Evolutionary conservation across 106 monocot species (phyloP), one percentile per base, ranked within the genome.

Genomic region (Chionographis japonica): DNA sequence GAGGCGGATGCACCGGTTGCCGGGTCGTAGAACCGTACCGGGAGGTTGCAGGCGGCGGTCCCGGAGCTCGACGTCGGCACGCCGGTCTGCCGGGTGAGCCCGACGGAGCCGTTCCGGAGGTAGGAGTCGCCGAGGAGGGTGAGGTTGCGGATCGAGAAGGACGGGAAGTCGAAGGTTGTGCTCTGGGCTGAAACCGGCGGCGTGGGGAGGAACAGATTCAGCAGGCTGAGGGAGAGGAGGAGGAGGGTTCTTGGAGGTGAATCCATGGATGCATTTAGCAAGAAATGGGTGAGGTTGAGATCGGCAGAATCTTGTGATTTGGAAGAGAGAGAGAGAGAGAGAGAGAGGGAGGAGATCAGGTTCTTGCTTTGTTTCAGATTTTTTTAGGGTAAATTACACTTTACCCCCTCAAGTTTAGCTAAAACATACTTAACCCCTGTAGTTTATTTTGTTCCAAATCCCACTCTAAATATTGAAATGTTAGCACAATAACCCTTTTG

Each of bases 101-200:
- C 79, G 16, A 90, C 50, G 56, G 84, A 56, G 63, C 73, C 78
- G 53, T 82, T 80, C 10, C 66, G 67, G 60, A 94, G 80, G 78
- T 75, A 87, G 56, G 89, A 65, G 76, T 87, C 90, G 0, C 94
- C 90, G 54, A 94, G 82, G 40, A 94, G 78, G 10, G 90, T 94
- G 56, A 94, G 76, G 73, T 85, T 90, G 38, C 68, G 75, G 67
- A 85, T 71, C 4, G 87, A 87, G 58, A 90, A 74, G 4, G 79
- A 56, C 2, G 72, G 40, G 62, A 84, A 80, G 58, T 74, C 56
- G 68, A 87, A 78, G 72, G 61, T 66, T 12, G 75, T 14, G 19
- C 17, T 60, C 11, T 37, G 35, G 19, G 69, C 52, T 6, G 38
- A n/a, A 13, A 14, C 2, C 17, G 12, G 39, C 3, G 16, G 14